Conservation (phyloP, 2,329 filamentous ascomycete genomes). For the Phoma sp. region DNA sequence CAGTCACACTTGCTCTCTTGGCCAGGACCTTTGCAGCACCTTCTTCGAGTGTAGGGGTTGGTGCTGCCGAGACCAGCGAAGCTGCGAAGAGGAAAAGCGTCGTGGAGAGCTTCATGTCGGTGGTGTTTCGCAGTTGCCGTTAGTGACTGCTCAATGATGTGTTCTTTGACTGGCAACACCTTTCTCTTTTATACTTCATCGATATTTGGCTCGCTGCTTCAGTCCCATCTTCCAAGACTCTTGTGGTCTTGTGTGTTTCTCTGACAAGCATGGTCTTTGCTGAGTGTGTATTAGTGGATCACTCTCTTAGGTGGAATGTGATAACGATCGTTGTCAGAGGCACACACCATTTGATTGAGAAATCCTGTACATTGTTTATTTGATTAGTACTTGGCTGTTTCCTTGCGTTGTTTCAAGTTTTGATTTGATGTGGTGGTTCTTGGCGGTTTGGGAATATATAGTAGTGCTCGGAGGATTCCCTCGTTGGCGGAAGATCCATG, state of each 20-base stretch:
- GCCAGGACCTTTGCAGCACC: constrained; percentile 12
- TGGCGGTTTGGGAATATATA: constrained; percentile 14
- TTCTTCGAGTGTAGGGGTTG: constrained; percentile 19
- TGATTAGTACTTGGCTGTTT: background rate
- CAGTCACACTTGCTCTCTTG: constrained; percentile 24
- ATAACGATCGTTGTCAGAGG: background rate
- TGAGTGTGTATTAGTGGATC: constrained; percentile 10
- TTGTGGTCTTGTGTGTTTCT: background rate
- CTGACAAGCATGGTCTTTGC: background rate
- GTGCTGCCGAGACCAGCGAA: constrained; percentile 19
- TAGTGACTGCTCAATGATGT: background rate
- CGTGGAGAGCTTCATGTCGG: constrained; percentile 21
- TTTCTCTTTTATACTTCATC: constrained; percentile 12
- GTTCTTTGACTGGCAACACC: background rate
- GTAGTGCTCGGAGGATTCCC: constrained; percentile 16
- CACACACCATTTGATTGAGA: constrained; percentile 1
- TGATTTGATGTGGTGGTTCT: constrained; percentile 10
- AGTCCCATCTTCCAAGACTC: background rate
- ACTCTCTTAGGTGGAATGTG: constrained; percentile 22
- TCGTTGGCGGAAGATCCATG: constrained; percentile 25
- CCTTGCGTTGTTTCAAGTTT: background rate
- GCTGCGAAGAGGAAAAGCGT: constrained; percentile 18
- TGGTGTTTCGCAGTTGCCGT: background rate
- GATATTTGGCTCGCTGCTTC: constrained; percentile 8
- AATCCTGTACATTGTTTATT: constrained; percentile 1